Conservation (phyloP, 2,329 filamentous ascomycete genomes). For the Fusarium sp. region DNA sequence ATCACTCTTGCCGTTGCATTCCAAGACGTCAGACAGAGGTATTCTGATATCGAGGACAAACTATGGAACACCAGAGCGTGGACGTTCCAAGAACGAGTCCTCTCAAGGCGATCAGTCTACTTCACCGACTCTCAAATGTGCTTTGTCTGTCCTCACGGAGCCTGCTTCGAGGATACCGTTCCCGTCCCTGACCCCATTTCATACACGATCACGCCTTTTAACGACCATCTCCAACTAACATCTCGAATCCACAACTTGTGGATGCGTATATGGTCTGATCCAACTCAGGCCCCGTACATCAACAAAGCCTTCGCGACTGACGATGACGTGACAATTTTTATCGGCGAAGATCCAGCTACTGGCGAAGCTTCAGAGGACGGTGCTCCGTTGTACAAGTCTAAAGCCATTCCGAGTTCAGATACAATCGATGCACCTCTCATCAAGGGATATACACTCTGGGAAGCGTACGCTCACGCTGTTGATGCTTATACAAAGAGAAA, state of each 20-base stretch:
- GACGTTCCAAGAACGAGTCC: slow-evolving; percentile 18
- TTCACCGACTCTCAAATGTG: slow-evolving; percentile 19
- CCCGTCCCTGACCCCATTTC: background rate
- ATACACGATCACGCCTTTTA: background rate
- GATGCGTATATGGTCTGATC: slow-evolving; percentile 8
- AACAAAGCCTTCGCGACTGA: slow-evolving; percentile 18
- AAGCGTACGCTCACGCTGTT: slow-evolving; percentile 9
- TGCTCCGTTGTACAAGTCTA: slow-evolving; percentile 1
- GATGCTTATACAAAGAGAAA: slow-evolving; percentile 13
- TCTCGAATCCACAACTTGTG: slow-evolving; percentile 2
- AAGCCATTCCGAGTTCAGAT: background rate
- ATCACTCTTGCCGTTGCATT: slow-evolving; percentile 3
- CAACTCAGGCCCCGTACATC: background rate
- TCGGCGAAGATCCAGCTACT: slow-evolving; percentile 8
- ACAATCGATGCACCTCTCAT: slow-evolving; percentile 2
- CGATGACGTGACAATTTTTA: background rate
- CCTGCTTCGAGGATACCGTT: slow-evolving; percentile 3
- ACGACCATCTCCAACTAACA: slow-evolving; percentile 1
- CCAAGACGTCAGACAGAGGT: background rate
- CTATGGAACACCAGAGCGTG: slow-evolving; percentile 19
- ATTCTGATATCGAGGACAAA: slow-evolving; percentile 3
- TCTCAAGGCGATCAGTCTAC: slow-evolving; percentile 10
- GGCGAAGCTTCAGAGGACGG: background rate
- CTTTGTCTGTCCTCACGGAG: slow-evolving; percentile 14
- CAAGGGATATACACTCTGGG: slow-evolving; percentile 2